Conservation (phyloP, 2,329 filamentous ascomycete genomes). For the Aspergillus sp. region DNA sequence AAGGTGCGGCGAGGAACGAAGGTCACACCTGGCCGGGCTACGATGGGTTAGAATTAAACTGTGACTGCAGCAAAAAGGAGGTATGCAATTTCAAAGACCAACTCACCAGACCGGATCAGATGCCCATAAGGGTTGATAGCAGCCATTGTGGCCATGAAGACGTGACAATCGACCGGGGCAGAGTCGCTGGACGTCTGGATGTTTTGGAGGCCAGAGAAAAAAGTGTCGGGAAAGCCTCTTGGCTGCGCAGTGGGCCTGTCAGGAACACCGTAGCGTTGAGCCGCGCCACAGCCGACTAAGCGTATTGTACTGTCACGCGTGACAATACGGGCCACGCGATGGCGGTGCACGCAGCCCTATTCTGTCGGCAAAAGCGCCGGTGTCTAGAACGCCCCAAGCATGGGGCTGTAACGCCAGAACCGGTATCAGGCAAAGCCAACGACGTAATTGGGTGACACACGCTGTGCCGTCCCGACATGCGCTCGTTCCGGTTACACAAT, state of each 20-base stretch:
- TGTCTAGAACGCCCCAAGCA: no score
- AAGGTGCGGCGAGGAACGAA: conserved; percentile 33
- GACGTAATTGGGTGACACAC: no score
- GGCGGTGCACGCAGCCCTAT: no score
- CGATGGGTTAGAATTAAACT: conserved; percentile 3
- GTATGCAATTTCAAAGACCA: not conserved
- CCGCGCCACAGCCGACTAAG: not conserved
- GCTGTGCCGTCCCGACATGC: not conserved
- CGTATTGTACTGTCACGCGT: no score
- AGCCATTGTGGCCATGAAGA: conserved; percentile 35
- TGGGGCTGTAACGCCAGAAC: no score
- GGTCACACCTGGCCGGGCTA: conserved; percentile 28
- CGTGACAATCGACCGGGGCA: conserved; percentile 8
- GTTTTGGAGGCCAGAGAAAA: conserved; percentile 19
- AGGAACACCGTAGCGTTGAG: conserved; percentile 11
- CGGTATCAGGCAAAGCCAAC: no score
- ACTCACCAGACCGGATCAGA: conserved; percentile 33
- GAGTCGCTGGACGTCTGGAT: not conserved
- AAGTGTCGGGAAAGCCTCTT: conserved; percentile 17
- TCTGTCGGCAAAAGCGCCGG: no score
- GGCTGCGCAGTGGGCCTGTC: conserved; percentile 16
- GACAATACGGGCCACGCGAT: no score
- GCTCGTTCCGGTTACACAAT: not conserved
- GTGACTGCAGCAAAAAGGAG: no score
- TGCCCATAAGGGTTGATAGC: conserved; percentile 32